Conservation (phyloP, 805 yeast genomes). For the Candida pini region DNA sequence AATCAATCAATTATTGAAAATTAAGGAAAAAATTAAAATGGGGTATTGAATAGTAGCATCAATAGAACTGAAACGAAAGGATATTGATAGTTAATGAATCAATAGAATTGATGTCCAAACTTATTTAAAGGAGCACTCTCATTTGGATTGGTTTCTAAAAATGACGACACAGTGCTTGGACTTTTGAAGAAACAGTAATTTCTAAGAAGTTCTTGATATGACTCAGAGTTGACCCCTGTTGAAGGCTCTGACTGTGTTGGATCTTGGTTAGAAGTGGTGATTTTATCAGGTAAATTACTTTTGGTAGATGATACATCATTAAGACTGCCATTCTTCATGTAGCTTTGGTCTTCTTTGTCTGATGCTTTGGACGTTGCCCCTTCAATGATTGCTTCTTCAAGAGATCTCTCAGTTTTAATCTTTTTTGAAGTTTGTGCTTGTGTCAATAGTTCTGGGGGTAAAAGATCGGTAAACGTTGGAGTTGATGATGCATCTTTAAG, state of each 20-base stretch:
- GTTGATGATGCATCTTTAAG: constrained; percentile 14
- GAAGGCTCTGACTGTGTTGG: not conserved
- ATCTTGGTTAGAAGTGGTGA: no score
- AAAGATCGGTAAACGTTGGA: constrained; percentile 17
- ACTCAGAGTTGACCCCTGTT: constrained; percentile 39
- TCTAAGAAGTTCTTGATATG: constrained; percentile 52
- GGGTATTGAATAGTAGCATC: no score
- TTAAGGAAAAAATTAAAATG: no score
- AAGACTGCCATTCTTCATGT: not conserved
- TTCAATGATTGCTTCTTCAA: not conserved
- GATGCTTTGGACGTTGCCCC: not conserved
- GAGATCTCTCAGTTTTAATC: not conserved
- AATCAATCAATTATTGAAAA: no score
- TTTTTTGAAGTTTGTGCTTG: not conserved
- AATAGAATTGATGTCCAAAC: constrained; percentile 22
- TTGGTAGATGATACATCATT: not conserved
- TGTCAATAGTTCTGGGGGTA: constrained; percentile 4
- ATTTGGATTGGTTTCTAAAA: constrained; percentile 18
- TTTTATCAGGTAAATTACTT: not conserved
- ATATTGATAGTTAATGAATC: constrained; percentile 1
- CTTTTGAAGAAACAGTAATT: constrained; percentile 55
- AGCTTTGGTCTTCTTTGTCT: not conserved
- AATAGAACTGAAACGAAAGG: not conserved
- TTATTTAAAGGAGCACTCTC: constrained; percentile 10
- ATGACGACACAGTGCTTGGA: constrained; percentile 29